phyloP scores from a whole-genome alignment of 768 basidiomycete species.

The Multifurca ochricompacta region DNA sequence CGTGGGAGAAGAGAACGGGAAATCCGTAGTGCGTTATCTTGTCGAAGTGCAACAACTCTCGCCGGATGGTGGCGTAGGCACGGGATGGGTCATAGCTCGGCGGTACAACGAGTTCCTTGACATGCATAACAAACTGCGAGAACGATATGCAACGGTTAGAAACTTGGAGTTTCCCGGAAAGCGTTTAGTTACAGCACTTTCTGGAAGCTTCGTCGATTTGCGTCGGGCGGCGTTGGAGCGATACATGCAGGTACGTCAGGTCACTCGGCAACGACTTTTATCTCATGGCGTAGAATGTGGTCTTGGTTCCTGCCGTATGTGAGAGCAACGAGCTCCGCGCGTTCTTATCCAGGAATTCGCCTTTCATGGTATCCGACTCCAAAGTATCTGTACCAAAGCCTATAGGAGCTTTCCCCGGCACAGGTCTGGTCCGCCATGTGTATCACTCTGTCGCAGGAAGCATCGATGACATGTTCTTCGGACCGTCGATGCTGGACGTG shows the following conservation, averaged over 20 bases:
- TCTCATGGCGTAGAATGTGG: constrained; percentile 46
- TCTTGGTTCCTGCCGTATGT: constrained; percentile 66
- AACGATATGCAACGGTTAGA: constrained; percentile 58
- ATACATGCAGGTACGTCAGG: constrained; percentile 70
- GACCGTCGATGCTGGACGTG: constrained; percentile 91
- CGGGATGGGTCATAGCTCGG: constrained; percentile 90
- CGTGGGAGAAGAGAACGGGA: constrained; percentile 76
- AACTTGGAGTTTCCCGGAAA: constrained; percentile 89
- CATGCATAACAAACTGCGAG: constrained; percentile 80
- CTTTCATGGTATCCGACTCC: constrained; percentile 57
- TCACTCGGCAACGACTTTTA: background rate
- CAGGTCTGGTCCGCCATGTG: constrained; percentile 74
- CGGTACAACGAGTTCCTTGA: constrained; percentile 93
- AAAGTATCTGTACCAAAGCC: constrained; percentile 32
- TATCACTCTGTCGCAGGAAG: constrained; percentile 91
- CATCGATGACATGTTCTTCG: constrained; percentile 96
- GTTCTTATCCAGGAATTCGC: constrained; percentile 85
- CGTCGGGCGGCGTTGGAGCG: constrained; percentile 74
- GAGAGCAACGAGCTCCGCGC: constrained; percentile 74
- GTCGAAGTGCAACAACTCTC: constrained; percentile 86
- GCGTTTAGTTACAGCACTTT: constrained; percentile 80
- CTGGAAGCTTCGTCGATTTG: constrained; percentile 80
- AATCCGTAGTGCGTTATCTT: constrained; percentile 85
- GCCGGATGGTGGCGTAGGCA: constrained; percentile 67
- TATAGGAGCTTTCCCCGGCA: constrained; percentile 49